Evolutionary conservation across 2,329 filamentous ascomycete genomes (phyloP).

Genomic region (Calycina herbarum): DNA sequence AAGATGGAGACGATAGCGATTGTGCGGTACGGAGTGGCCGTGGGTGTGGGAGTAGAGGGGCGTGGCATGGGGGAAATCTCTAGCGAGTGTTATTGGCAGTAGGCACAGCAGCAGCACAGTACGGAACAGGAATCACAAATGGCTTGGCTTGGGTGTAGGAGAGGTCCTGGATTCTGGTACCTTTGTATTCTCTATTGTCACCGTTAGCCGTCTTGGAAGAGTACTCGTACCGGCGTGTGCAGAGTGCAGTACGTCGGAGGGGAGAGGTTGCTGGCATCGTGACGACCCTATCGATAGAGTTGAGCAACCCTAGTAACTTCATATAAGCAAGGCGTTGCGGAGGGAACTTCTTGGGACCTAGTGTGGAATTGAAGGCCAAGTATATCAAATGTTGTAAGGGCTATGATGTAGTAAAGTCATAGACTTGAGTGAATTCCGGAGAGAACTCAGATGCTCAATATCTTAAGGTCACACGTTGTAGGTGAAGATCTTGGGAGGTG

Average conservation of each 20-base stretch:
- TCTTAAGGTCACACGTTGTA: background rate
- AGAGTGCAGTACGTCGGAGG: slow-evolving; percentile 5
- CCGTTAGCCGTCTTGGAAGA: background rate
- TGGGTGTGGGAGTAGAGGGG: slow-evolving; percentile 9
- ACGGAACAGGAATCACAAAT: background rate
- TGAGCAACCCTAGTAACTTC: background rate
- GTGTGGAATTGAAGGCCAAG: background rate
- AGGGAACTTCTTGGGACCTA: background rate
- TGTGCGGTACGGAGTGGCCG: background rate
- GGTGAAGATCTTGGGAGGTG: background rate
- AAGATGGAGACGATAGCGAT: background rate
- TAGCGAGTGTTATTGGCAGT: background rate
- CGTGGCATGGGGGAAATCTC: background rate
- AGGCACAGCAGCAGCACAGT: background rate
- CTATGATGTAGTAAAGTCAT: background rate
- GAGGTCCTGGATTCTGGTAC: background rate
- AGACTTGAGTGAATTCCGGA: background rate
- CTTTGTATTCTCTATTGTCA: background rate
- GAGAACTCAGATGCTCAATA: background rate
- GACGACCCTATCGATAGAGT: background rate
- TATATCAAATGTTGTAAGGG: background rate
- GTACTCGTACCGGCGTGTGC: background rate
- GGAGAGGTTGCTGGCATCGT: background rate
- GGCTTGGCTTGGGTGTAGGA: background rate
- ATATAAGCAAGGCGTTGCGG: background rate